phyloP scores from a whole-genome alignment of 495 filamentous ascomycete species.

The Podospora australis region DNA sequence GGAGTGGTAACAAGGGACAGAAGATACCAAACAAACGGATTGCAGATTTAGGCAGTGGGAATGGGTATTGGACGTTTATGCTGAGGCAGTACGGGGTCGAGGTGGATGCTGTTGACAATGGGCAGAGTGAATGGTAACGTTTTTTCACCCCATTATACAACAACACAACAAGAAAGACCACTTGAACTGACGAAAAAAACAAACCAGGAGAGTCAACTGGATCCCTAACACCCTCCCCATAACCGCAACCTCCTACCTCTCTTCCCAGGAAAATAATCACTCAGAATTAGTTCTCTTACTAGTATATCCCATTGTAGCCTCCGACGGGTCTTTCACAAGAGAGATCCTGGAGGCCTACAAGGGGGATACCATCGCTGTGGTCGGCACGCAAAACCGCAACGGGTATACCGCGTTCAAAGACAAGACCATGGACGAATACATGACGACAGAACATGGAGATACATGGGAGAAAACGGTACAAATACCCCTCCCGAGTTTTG shows the following conservation, averaged over 20 bases:
- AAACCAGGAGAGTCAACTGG: neutral
- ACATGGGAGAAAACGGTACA: conserved; percentile 37
- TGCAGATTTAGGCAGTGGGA: neutral
- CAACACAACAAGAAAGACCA: neutral
- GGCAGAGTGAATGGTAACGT: neutral
- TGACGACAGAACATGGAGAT: conserved; percentile 37
- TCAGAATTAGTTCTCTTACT: conserved; percentile 55
- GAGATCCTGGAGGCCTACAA: conserved; percentile 44
- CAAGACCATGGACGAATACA: conserved; percentile 49
- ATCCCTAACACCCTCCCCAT: neutral
- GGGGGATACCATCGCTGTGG: conserved; percentile 53
- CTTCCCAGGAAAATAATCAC: conserved; percentile 11
- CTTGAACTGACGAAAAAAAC: too few species aligned
- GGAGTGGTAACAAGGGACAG: neutral
- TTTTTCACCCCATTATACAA: neutral
- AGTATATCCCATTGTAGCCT: conserved; percentile 55
- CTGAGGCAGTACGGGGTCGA: neutral
- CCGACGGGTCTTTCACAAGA: conserved; percentile 43
- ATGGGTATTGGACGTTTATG: conserved; percentile 1
- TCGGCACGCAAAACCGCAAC: conserved; percentile 57
- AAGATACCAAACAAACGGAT: neutral
- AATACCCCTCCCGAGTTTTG: conserved; percentile 47
- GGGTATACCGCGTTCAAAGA: conserved; percentile 57
- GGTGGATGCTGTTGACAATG: neutral
- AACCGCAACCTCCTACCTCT: neutral